These are phyloP conservation scores for Exsudoporus frostii DNA, from an alignment of 768 basidiomycete genomes.

Conservation along the genomic window DNA sequence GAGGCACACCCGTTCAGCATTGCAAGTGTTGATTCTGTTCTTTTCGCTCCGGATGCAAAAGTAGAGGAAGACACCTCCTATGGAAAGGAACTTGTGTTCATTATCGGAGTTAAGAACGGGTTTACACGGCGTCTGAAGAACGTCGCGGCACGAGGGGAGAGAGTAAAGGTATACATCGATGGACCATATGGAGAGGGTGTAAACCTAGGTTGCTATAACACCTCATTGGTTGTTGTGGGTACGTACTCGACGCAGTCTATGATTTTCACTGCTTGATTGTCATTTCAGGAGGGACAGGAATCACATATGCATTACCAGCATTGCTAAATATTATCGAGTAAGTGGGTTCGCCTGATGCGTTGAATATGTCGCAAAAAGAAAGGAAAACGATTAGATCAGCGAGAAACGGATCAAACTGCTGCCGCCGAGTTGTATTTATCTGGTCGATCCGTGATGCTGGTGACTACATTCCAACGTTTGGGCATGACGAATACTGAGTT, in stretches of 20 bases:
- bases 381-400: slow-evolving; percentile 2
- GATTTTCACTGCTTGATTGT: background rate
- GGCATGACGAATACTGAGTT: background rate
- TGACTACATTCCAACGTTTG: slow-evolving; percentile 15
- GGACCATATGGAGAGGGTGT: slow-evolving; percentile 51
- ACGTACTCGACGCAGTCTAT: background rate
- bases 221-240: slow-evolving; percentile 50
- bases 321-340: slow-evolving; percentile 44
- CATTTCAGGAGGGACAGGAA: slow-evolving; percentile 45
- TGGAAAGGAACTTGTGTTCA: slow-evolving; percentile 45
- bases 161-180: slow-evolving; percentile 50
- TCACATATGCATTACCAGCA: slow-evolving; percentile 46
- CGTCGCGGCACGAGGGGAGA: slow-evolving; percentile 26
- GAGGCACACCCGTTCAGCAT: slow-evolving; percentile 62
- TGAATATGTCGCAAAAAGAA: background rate
- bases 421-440: slow-evolving; percentile 37
- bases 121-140: slow-evolving; percentile 49
- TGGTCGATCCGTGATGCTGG: slow-evolving; percentile 43
- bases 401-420: slow-evolving; percentile 21
- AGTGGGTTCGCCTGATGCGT: slow-evolving; percentile 4
- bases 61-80: background rate
- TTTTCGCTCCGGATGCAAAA: slow-evolving; percentile 9
- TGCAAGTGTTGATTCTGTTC: slow-evolving; percentile 33
- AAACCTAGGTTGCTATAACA: slow-evolving; percentile 37
- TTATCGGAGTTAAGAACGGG: slow-evolving; percentile 53